Evolutionary conservation across 352 stramenopile species (phyloP), one percentile per base, ranked within the genome.

Genomic region (Pythium phragmitis): DNA sequence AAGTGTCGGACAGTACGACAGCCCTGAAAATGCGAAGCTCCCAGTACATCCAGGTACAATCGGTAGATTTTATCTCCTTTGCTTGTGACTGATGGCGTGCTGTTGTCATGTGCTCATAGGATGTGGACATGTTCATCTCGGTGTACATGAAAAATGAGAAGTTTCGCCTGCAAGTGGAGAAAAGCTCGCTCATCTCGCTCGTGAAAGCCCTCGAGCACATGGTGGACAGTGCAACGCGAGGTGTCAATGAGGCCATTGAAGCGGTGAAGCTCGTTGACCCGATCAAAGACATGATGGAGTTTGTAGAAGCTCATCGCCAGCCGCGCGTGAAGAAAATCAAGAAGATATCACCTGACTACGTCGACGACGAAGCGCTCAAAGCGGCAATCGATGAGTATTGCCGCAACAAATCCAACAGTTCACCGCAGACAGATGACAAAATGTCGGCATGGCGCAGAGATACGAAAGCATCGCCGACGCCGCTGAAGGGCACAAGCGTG

Each of bases 71-170:
- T 30, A 43, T 28, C 13, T 60, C 37, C 16, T 13, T 11, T 9
- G 9, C 16, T 4, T 46, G 11, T 50, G 52, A 47, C 41, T 50
- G 45, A 50, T 50, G 17, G 26, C 33, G 7, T 36, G 17, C 36
- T 17, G 5, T 14, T 17, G 6, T 5, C 4, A 21, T 58, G 19
- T 36, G 19, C 11, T 36, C 41, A 17, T 48, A 94, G 85, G 82
- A 94, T 56, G 76, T 92, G 41, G 80, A 91, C 34, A 70, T 88
- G 7, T 79, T 88, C 55, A 80, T 92, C 26, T 92, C 83, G 3
- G 74, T 75, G 6, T 91, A 79, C 55, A 91, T 91, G 82, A 92
- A 92, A 68, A 94, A 94, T 58, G 85, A 94, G 56, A 92, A 92
- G 55, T 91, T 90, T 47, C 80, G 83, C 2, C 72, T 94, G 11